Base-by-base conservation (phyloP, 129 eudicot genomes). In the Dittrichia graveolens region DNA sequence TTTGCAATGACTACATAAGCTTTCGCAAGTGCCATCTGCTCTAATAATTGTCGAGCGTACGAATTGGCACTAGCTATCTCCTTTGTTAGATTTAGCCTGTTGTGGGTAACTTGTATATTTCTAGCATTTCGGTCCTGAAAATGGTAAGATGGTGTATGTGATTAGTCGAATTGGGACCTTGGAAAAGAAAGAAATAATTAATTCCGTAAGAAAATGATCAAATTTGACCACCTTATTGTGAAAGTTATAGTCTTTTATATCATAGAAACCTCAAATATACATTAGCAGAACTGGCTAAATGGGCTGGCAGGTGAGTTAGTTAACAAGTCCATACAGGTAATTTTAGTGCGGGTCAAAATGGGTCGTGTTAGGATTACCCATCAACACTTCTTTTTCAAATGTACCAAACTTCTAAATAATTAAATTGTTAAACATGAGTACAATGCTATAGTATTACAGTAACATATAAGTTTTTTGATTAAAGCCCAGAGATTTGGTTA, bases 21-120 rank as follows among this genome's bases (percentile, higher is more conserved):
- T 83, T 90, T 90, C 40, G 95, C 94, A 7, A 90, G 95, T 9
- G 87, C 81, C 94, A 87, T 90, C 81, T 90, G 96, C 65, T 90
- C 96, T 37, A 89, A 68, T 77, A 90, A 72, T 59, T 87, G 96
- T 56, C 96, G 80, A 44, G 89, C 72, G 49, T 87, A 87, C 34
- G 96, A 90, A 66, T 70, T 72, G 19, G 78, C 84, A 64, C 86
- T 90, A 57, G 71, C 24, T 66, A 83, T 56, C 67, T 90, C 85
- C 69, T 76, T 85, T 1, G 96, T 90, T 42, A 81, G 59, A 72
- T 90, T 87, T 40, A 80, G 45, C 69, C 57, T 82, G 31, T 53
- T 74, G 72, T 50, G 92, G 52, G 69, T 44, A 38, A 81, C 73
- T 53, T 56, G 70, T 58, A 83, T 80, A 34, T 59, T 81, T 77